A percentile compares a stretch with the other conserved stretches of the same genome.
Evolutionary conservation across 805 yeast genomes (phyloP).

Genomic region (Suhomyces pyralidae): DNA sequence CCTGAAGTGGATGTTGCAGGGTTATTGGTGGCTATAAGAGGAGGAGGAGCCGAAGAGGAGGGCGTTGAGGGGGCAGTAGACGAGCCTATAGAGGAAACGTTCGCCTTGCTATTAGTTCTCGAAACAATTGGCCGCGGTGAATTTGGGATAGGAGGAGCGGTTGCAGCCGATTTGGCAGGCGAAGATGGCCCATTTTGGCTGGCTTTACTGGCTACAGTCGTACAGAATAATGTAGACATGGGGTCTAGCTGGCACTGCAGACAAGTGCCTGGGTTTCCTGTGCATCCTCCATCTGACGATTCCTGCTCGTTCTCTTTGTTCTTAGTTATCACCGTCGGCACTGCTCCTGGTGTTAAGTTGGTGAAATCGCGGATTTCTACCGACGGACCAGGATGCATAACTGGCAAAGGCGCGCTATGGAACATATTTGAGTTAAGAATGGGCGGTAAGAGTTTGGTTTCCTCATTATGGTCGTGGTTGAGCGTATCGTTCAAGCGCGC

Average conservation of each 20-base stretch:
- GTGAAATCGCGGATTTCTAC: constrained; percentile 48
- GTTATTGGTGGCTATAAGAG: constrained; percentile 10
- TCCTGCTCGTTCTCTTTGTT: constrained; percentile 5
- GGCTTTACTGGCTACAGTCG: constrained; percentile 67
- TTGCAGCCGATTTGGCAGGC: neutral
- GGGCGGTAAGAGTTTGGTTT: constrained; percentile 35
- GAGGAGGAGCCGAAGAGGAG: constrained; percentile 14
- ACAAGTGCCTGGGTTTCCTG: constrained; percentile 89
- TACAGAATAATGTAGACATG: constrained; percentile 82
- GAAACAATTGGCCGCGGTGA: constrained; percentile 9
- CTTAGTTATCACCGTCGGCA: constrained; percentile 30
- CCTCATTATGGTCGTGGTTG: constrained; percentile 13
- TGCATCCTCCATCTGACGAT: constrained; percentile 48
- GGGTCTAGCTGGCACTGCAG: constrained; percentile 81
- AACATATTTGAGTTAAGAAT: constrained; percentile 22
- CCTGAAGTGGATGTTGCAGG: constrained; percentile 22
- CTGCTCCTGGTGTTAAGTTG: constrained; percentile 38
- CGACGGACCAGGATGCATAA: constrained; percentile 62
- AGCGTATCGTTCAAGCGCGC: constrained; percentile 34
- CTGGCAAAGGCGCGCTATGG: constrained; percentile 47
- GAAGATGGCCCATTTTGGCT: constrained; percentile 14
- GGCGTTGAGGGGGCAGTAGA: constrained; percentile 17
- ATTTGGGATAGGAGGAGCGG: neutral
- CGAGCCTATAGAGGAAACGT: constrained; percentile 15
- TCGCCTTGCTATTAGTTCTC: constrained; percentile 11